Conservation (phyloP, 352 stramenopile species). For the Globisporangium camurandrum region DNA sequence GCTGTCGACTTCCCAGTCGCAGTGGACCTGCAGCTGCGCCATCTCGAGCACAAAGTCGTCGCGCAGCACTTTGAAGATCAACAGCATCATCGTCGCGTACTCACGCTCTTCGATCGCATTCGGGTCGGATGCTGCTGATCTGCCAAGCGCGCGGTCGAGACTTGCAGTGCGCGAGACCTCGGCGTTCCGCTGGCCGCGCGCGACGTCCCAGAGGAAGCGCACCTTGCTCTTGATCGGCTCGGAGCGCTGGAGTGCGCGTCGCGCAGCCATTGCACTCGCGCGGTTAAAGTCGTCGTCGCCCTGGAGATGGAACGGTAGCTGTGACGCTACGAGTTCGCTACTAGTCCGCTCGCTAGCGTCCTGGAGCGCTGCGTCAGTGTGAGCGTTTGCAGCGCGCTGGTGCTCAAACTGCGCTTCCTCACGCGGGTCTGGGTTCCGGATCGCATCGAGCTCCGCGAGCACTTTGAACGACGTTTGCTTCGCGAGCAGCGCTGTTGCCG, state of each 20-base stretch:
- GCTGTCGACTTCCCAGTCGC: slow-evolving; percentile 76
- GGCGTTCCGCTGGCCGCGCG: slow-evolving; percentile 28
- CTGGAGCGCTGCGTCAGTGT: not conserved
- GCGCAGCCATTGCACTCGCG: slow-evolving; percentile 40
- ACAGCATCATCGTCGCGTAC: slow-evolving; percentile 67
- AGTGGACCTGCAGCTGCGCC: slow-evolving; percentile 55
- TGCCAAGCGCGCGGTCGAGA: slow-evolving; percentile 1
- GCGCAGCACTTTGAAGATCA: slow-evolving; percentile 73
- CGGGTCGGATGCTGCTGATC: not conserved
- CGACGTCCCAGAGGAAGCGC: slow-evolving; percentile 59
- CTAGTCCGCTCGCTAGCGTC: slow-evolving; percentile 1
- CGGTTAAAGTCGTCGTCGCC: slow-evolving; percentile 64
- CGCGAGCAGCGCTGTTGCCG: slow-evolving; percentile 15
- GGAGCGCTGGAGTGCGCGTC: slow-evolving; percentile 42
- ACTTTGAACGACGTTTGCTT: slow-evolving; percentile 62
- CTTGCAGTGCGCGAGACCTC: slow-evolving; percentile 10
- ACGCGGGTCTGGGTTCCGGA: slow-evolving; percentile 32
- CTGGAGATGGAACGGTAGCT: slow-evolving; percentile 71
- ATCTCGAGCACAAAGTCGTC: slow-evolving; percentile 58
- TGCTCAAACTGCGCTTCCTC: slow-evolving; percentile 65
- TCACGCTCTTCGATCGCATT: slow-evolving; percentile 43
- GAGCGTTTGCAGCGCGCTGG: slow-evolving; percentile 18
- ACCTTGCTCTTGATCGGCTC: slow-evolving; percentile 35
- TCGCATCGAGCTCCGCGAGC: slow-evolving; percentile 47
- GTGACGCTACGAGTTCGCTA: not conserved